These are phyloP conservation scores for Salix caprea DNA, from an alignment of 345 rosid species.

Conservation along the genomic window DNA sequence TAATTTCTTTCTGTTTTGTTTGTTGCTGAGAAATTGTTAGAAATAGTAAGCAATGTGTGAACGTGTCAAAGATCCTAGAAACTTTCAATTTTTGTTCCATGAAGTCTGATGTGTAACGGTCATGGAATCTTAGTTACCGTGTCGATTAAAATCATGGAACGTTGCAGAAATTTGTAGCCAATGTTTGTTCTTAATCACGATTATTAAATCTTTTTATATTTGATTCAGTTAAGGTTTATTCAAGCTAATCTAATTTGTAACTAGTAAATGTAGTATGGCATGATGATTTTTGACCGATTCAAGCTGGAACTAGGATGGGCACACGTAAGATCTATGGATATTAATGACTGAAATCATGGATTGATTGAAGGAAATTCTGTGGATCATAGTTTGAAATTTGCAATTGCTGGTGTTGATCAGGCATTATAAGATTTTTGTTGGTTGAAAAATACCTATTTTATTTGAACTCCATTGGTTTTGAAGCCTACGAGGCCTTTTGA, in stretches of 20 bases:
- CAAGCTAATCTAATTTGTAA: background rate
- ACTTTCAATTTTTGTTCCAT: background rate
- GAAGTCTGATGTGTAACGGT: background rate
- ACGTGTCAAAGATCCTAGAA: background rate
- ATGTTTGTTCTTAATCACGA: background rate
- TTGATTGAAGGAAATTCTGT: background rate
- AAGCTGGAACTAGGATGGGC: background rate
- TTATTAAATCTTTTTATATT: background rate
- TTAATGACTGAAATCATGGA: background rate
- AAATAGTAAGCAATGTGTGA: background rate
- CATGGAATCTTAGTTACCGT: background rate
- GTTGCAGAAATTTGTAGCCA: background rate
- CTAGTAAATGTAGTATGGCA: background rate
- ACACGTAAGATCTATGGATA: background rate
- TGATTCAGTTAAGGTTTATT: background rate
- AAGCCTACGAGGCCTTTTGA: background rate
- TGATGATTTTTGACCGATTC: background rate
- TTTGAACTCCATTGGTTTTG: background rate
- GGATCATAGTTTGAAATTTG: background rate
- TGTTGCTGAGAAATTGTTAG: background rate
- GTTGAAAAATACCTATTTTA: background rate
- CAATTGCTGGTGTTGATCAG: background rate
- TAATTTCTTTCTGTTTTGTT: background rate
- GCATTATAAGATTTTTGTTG: background rate
- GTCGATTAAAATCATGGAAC: background rate